Percentiles rank a stretch among this genome's conserved stretches.
These are phyloP conservation scores for Aspergillus haitiensis DNA, from an alignment of 495 filamentous ascomycete genomes.

Conservation along the genomic window DNA sequence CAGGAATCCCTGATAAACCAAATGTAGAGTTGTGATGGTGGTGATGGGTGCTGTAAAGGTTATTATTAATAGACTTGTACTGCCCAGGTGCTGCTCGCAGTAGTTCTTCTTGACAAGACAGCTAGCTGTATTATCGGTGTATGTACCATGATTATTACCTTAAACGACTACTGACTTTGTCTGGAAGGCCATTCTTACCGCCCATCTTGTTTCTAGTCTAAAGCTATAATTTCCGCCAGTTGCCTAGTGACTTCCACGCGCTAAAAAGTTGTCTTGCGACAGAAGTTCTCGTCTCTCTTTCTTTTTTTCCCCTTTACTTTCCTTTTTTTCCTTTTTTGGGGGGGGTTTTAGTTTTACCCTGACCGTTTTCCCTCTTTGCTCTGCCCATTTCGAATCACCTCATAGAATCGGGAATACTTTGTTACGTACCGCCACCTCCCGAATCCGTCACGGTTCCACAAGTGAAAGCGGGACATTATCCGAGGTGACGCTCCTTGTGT, in stretches of 20 bases:
- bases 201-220: constrained; percentile 13
- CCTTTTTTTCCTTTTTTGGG: too few relatives aligned
- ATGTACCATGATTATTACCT: not conserved
- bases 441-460: constrained; percentile 34
- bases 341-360: not conserved
- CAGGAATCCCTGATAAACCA: too few relatives aligned
- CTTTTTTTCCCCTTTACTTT: not conserved
- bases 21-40: too few relatives aligned
- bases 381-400: not conserved
- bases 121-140: not conserved
- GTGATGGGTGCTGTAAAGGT: too few relatives aligned
- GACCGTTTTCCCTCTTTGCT: constrained; percentile 1
- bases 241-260: constrained; percentile 12
- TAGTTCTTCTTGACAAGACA: not conserved
- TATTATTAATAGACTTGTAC: too few relatives aligned
- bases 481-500: constrained; percentile 40
- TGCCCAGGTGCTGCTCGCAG: not conserved
- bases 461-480: constrained; percentile 47
- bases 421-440: constrained; percentile 35
- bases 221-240: constrained; percentile 20
- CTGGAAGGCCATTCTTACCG: constrained; percentile 15
- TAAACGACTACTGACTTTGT: not conserved
- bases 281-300: constrained; percentile 3
- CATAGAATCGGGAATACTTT: constrained; percentile 13
- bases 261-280: constrained; percentile 2